Conservation (phyloP, 2,329 filamentous ascomycete species). For the Aspergillus latus region DNA sequence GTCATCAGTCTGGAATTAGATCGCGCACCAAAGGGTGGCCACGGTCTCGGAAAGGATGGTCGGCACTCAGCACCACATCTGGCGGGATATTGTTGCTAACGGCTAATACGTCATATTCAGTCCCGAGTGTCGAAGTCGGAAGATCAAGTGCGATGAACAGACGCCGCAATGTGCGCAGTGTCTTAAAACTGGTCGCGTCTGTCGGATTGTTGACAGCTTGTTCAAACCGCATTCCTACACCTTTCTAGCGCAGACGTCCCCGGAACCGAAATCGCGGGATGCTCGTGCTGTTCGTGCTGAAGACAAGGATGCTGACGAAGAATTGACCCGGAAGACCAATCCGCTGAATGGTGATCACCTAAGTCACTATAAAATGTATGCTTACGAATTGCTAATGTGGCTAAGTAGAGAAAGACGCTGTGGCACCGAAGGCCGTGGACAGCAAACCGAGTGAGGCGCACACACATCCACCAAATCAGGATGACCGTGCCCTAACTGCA, state of each 20-base stretch:
- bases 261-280: too few species aligned
- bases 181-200: conserved; percentile 17
- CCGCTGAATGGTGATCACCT: too few species aligned
- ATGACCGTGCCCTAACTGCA: too few species aligned
- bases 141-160: conserved; percentile 26
- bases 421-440: too few species aligned
- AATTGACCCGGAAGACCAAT: too few species aligned
- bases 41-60: conserved; percentile 2
- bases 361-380: too few species aligned
- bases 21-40: not conserved
- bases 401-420: too few species aligned
- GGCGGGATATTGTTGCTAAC: not conserved
- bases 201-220: conserved; percentile 21
- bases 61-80: not conserved
- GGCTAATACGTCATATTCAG: not conserved
- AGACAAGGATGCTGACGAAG: too few species aligned
- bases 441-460: too few species aligned
- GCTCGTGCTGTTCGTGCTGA: too few species aligned
- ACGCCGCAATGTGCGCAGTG: conserved; percentile 23
- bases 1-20: not conserved
- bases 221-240: conserved; percentile 15
- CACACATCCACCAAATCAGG: too few species aligned
- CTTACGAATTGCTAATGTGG: too few species aligned
- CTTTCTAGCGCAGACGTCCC: not conserved
- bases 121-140: conserved; percentile 18